A percentile compares a stretch with the other conserved stretches of the same genome.
phyloP scores from a whole-genome alignment of 1,139 yeast genomes.

The Suhomyces bokatorum region DNA sequence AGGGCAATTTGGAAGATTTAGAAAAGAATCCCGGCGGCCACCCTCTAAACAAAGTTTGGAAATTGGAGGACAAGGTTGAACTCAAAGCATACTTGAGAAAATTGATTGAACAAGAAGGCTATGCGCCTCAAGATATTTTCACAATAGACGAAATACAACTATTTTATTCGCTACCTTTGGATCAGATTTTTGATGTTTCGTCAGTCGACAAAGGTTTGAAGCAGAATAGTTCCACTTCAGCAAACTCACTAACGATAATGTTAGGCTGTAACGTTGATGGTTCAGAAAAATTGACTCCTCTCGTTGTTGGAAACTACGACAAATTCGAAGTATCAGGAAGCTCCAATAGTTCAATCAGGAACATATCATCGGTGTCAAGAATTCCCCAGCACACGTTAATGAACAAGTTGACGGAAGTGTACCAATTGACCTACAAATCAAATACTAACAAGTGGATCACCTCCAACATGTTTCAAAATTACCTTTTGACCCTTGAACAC shows the following conservation, averaged over 20 bases:
- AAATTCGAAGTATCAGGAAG: conserved; percentile 48
- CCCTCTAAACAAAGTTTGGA: conserved; percentile 60
- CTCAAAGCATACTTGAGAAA: conserved; percentile 37
- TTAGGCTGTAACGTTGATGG: conserved; percentile 65
- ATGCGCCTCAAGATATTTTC: conserved; percentile 56
- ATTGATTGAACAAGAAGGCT: conserved; percentile 32
- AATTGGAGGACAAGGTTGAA: conserved; percentile 55
- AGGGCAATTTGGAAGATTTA: conserved; percentile 48
- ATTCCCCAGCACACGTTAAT: conserved; percentile 29
- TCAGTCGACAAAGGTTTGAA: conserved; percentile 48
- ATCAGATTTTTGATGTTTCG: conserved; percentile 54
- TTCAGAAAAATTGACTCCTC: conserved; percentile 58
- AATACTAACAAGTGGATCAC: conserved; percentile 67
- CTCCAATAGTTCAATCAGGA: conserved; percentile 32
- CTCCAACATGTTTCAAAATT: conserved; percentile 63
- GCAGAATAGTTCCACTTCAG: conserved; percentile 47
- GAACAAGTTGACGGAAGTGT: conserved; percentile 52
- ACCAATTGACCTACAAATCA: conserved; percentile 57
- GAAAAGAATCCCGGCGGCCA: conserved; percentile 30
- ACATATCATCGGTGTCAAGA: conserved; percentile 16
- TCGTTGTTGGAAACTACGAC: conserved; percentile 62
- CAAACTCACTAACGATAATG: conserved; percentile 59
- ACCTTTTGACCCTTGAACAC: conserved; percentile 60
- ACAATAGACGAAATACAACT: conserved; percentile 63
- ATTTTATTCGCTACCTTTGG: conserved; percentile 62